Base-by-base conservation (phyloP, 768 basidiomycete species). In the Glaciozyma antarctica region DNA sequence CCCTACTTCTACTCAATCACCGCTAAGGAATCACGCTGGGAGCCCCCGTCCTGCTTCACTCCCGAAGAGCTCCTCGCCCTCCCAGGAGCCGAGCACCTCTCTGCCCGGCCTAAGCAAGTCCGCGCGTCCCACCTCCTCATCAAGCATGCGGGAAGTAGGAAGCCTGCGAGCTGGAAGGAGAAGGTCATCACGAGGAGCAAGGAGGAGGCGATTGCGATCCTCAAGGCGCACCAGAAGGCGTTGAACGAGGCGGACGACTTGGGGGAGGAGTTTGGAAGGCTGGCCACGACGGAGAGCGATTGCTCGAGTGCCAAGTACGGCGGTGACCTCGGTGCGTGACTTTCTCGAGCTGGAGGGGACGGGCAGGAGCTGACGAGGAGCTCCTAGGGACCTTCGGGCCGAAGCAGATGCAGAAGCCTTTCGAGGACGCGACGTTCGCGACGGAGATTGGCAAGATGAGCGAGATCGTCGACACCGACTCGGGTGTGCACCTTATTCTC, bases 401-500 rank as follows among this genome's bases (percentile, higher is more conserved):
- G 22, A 88, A 86, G 1, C 87, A 89, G 79, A 99, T 99, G 95
- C 95, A 99, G 78, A 91, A 89, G 78, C 86, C 90, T 44, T 99
- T 99, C 74, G 93, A 97, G 78, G 90, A 93, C 38, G 88, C 89
- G 41, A 80, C 88, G 16, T 93, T 82, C 76, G 82, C 78, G 3
- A 80, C 92, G 68, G 74, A 84, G 56, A 82, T 86, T 26, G 88
- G 85, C 12, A 77, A 88, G 77, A 85, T 92, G 75, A 90, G 88
- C 76, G 86, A 84, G 34, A 78, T 91, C 54, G 56, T 97, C 74
- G 84, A 83, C 72, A 88, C 94, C 54, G 93, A 98, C 71, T 93
- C 90, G 71, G 95, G 95, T 24, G 90, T 97, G 26, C 95, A 99
- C 77, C 73, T 98, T 71, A 88, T 99, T 73, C 78, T 94, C 77